These are phyloP conservation scores for Ceratobasidium sp. DNA, from an alignment of 1,284 basidiomycete species.

Conservation along the genomic window DNA sequence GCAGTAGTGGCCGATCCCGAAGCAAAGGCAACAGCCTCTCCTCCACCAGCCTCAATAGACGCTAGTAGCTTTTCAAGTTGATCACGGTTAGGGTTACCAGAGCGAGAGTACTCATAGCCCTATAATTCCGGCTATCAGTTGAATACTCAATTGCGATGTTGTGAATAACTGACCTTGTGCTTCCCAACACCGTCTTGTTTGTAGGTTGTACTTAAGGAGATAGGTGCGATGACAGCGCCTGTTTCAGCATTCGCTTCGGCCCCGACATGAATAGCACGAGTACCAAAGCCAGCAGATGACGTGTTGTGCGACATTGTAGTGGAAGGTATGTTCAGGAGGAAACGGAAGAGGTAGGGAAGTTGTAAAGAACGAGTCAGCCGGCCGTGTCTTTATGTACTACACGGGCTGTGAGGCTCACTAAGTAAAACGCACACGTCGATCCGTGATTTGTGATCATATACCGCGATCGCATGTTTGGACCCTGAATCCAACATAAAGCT, in stretches of 20 bases:
- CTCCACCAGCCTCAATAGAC: slow-evolving; percentile 79
- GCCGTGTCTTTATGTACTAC: not conserved
- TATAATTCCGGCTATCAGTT: slow-evolving; percentile 50
- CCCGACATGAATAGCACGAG: slow-evolving; percentile 78
- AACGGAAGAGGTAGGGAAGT: too few relatives aligned
- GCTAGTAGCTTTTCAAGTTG: slow-evolving; percentile 80
- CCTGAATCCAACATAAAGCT: too few relatives aligned
- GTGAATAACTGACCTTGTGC: slow-evolving; percentile 72
- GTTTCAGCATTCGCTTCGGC: slow-evolving; percentile 82
- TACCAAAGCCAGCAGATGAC: slow-evolving; percentile 27
- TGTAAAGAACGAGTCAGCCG: too few relatives aligned
- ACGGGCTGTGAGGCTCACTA: too few relatives aligned
- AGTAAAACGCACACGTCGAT: too few relatives aligned
- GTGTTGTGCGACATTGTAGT: slow-evolving; percentile 3
- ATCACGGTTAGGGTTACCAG: slow-evolving; percentile 89
- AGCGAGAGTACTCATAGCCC: slow-evolving; percentile 93
- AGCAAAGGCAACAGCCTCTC: slow-evolving; percentile 82
- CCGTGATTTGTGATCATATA: too few relatives aligned
- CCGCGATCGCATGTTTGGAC: too few relatives aligned
- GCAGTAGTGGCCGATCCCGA: slow-evolving; percentile 91
- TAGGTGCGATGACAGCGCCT: slow-evolving; percentile 90
- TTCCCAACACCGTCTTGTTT: slow-evolving; percentile 86
- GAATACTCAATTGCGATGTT: not conserved
- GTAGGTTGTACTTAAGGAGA: slow-evolving; percentile 95
- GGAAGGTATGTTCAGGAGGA: too few relatives aligned